These are phyloP conservation scores for Mrakia frigida DNA, from an alignment of 768 basidiomycete genomes.

Conservation along the genomic window DNA sequence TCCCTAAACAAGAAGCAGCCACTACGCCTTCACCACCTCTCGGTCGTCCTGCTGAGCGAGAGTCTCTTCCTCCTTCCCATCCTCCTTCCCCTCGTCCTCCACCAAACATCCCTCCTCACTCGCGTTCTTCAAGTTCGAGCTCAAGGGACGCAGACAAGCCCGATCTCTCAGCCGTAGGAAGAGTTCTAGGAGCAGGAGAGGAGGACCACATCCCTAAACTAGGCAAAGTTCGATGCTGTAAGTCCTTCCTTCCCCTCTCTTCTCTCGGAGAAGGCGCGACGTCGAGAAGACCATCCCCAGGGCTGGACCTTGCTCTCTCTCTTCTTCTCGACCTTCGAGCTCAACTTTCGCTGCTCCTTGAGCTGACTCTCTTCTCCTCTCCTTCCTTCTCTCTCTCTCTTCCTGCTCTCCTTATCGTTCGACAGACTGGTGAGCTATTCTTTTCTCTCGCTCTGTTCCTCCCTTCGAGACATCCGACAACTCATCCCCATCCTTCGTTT, in stretches of 20 bases:
- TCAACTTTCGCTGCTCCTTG: neutral
- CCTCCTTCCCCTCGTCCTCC: neutral
- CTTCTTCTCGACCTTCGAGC: neutral
- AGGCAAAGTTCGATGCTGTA: conserved; percentile 25
- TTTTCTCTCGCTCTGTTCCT: neutral
- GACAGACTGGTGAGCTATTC: conserved; percentile 16
- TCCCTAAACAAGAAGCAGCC: neutral
- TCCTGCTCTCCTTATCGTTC: neutral
- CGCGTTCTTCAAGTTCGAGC: neutral
- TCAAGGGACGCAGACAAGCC: neutral
- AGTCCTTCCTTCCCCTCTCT: neutral
- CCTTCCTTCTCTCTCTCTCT: too few relatives aligned
- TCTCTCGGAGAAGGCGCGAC: neutral
- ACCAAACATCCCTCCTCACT: neutral
- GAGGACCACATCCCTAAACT: conserved; percentile 9
- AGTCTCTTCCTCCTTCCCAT: neutral
- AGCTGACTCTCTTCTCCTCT: neutral
- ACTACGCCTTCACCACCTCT: neutral
- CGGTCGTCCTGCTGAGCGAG: neutral
- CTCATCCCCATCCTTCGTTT: conserved; percentile 6
- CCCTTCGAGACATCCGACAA: neutral
- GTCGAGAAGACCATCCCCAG: too few relatives aligned
- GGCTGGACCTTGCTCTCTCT: neutral
- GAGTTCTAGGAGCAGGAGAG: conserved; percentile 4
- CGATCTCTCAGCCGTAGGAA: conserved; percentile 10